Evolutionary conservation across 2,329 filamentous ascomycete genomes (phyloP), one percentile per base, ranked within the genome.

Genomic region (Nothophaeocryptopus gaeumannii): DNA sequence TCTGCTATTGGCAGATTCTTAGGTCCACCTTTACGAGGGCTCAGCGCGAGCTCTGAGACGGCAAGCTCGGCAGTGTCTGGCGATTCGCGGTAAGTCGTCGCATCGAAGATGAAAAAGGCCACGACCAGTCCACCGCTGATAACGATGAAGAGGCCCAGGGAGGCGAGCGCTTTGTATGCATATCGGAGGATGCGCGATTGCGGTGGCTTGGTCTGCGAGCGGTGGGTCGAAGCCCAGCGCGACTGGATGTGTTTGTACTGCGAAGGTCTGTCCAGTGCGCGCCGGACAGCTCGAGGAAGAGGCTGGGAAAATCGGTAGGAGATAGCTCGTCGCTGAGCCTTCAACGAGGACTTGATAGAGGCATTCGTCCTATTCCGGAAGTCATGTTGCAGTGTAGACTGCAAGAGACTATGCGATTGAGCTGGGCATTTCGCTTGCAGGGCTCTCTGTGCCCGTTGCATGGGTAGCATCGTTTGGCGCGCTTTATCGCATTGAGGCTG

Each of bases 1-100:
- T 96, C 89, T 14, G 88, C 85, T 51, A 99, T 93, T 1, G 92
- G 93, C 31, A 99, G 74, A 63, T 99, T 96, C 77, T 99, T 97
- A 0, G 92, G 91, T 0, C 93, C 93, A 47, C 93, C 93, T 51
- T 79, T 80, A 56, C 84, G 81, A 1, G 93, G 93, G 50, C 83
- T 84, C 45, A 99, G 74, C 1, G 93, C 93, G 32, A 89, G 73
- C 60, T 89, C 81, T 1, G 91, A 91, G n/a, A 99, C 86, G 42
- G 85, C 80, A 50, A 96, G 83, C 61, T 96, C 91, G 57, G 76
- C 74, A 20, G 79, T 77, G 5, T 78, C 80, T 2, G 80, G 73
- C 39, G 85, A 77, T 57, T 90, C 86, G 51, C 82, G 84, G 74
- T 99, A 99, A 11, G 93, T 99, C 40, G 83, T 86, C 8, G 91